phyloP scores from a whole-genome alignment of 2,329 filamentous ascomycete species.

The Colletotrichum sp. region DNA sequence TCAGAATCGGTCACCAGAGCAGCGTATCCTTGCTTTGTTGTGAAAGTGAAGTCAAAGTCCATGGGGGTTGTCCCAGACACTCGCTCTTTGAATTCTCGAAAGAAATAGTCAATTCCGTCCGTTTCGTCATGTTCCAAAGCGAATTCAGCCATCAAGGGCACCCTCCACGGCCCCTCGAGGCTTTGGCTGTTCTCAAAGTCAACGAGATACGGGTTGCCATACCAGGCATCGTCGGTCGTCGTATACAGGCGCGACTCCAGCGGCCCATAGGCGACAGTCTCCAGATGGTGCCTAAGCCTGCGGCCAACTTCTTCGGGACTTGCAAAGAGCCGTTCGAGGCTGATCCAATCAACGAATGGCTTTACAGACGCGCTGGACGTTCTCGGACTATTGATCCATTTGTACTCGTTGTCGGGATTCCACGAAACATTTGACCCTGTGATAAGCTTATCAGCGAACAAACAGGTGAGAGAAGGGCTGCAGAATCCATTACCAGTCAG shows the following conservation, averaged over 20 bases:
- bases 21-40: not conserved
- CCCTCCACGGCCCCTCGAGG: not conserved
- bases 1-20: not conserved
- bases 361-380: not conserved
- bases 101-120: not conserved
- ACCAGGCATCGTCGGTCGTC: not conserved
- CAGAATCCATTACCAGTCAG: not conserved
- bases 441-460: not conserved
- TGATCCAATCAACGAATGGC: not conserved
- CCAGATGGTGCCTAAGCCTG: not conserved
- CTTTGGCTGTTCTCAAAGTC: not conserved
- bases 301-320: not conserved
- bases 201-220: not conserved
- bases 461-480: not conserved
- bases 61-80: not conserved
- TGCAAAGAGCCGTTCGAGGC: not conserved
- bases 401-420: not conserved
- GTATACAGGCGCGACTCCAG: not conserved
- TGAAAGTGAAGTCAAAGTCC: not conserved
- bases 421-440: not conserved
- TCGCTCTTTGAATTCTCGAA: not conserved
- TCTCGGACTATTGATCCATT: not conserved
- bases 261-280: not conserved
- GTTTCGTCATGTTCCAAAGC: not conserved
- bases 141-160: not conserved